These are phyloP conservation scores for Chamaenerion angustifolium DNA, from an alignment of 345 rosid genomes.

Conservation along the genomic window DNA sequence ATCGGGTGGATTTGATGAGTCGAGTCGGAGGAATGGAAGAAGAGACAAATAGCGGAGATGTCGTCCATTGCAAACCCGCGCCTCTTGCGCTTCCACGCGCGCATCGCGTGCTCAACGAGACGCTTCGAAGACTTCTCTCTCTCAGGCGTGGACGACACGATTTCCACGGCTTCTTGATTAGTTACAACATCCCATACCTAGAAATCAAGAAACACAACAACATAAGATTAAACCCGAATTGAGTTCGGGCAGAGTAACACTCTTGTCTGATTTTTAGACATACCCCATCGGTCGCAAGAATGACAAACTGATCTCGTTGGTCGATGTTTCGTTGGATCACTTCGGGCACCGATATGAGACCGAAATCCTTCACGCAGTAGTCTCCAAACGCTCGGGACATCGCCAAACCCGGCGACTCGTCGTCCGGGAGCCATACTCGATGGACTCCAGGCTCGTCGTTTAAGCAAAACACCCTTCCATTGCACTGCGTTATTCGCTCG, in stretches of 20 bases:
- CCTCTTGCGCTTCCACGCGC: constrained; percentile 66
- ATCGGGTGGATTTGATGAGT: constrained; percentile 6
- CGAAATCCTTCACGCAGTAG: constrained; percentile 67
- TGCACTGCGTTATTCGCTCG: constrained; percentile 53
- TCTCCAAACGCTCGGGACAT: constrained; percentile 98
- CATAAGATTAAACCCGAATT: background rate
- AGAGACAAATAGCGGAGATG: constrained; percentile 83
- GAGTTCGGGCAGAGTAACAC: too few relatives aligned
- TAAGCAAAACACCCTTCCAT: constrained; percentile 63
- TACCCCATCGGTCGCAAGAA: constrained; percentile 93
- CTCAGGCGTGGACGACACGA: constrained; percentile 44
- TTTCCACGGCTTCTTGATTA: constrained; percentile 69
- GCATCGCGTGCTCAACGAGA: constrained; percentile 45
- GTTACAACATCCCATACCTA: constrained; percentile 95
- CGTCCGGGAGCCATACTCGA: constrained; percentile 77
- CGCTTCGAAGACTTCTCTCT: constrained; percentile 55
- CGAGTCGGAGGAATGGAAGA: constrained; percentile 36
- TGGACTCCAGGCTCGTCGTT: constrained; percentile 86
- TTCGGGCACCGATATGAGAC: constrained; percentile 79
- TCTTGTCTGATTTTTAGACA: too few relatives aligned
- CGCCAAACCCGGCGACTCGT: constrained; percentile 73
- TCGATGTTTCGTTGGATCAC: constrained; percentile 68
- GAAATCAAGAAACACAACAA: background rate
- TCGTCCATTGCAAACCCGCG: constrained; percentile 80
- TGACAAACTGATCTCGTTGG: constrained; percentile 56